Base-by-base conservation (phyloP, 2,329 filamentous ascomycete genomes). In the Fusarium domesticum region DNA sequence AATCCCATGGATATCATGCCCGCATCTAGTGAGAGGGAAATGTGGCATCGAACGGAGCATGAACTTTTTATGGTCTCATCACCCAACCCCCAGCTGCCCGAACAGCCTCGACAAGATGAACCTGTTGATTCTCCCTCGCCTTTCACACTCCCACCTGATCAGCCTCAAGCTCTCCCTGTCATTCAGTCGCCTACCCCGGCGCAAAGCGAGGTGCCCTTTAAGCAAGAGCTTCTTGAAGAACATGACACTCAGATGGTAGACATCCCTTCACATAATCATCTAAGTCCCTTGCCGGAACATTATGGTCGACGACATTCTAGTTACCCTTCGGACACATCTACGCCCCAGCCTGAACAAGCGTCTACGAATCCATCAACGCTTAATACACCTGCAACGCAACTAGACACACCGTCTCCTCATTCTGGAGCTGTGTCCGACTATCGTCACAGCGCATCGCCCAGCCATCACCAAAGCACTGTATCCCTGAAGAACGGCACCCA, bases 1-100 rank as follows among this genome's bases (percentile, higher is more conserved):
- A 78, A 77, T 32, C 75, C 75, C 1, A 76, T 76, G 70, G 73
- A 76, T 37, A 71, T 78, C 20, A 77, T 77, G 75, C 71, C 69
- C 5, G 62, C 69, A 3, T 64, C 63, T 14, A 69, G 67, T 4
- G 59, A 69, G 45, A 62, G 62, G 6, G 69, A 70, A 45, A 44
- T 65, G 19, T 68, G 63, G 61, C 61, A 70, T 39, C 57, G 61
- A 28, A 69, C 63, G 14, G 67, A 69, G 47, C 64, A 67, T 42
- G 60, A 69, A 43, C 55, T 70, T 30, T 59, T 56, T 32, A 45
- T 59, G 18, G 55, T 60, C 8, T 60, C 59, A 7, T 59, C 61
- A 18, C 53, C 55, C 3, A 51, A 48, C n/a, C 43, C 49, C 6
- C 25, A 39, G 10, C 39, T 44, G 7, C 45, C 39, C 23, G 48